phyloP scores from a whole-genome alignment of 2,329 filamentous ascomycete genomes.

The Talaromyces marneffei region DNA sequence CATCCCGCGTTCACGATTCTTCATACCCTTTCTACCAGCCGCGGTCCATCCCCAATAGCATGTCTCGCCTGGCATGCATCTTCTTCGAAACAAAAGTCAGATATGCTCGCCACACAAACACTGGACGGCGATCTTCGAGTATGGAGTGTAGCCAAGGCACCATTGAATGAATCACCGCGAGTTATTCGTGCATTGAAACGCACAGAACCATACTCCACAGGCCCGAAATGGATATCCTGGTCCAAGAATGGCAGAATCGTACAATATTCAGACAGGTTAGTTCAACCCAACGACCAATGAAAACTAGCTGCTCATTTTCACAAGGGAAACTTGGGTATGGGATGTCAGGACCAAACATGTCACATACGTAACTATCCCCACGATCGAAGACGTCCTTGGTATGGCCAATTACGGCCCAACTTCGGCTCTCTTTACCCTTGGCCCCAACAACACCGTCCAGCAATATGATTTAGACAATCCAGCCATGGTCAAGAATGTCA shows the following conservation, averaged over 20 bases:
- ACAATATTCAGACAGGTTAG: conserved; percentile 84
- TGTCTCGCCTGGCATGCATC: conserved; percentile 93
- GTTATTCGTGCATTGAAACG: conserved; percentile 82
- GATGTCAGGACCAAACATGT: conserved; percentile 98
- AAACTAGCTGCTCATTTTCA: not conserved
- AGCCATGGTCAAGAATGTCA: conserved; percentile 77
- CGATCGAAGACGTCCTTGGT: conserved; percentile 71
- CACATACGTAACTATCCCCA: conserved; percentile 81
- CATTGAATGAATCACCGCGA: conserved; percentile 67
- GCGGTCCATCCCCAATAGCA: conserved; percentile 79
- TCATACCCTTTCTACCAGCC: conserved; percentile 80
- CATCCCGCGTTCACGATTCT: conserved; percentile 90
- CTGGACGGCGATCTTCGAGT: conserved; percentile 87
- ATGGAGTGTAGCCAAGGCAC: conserved; percentile 89
- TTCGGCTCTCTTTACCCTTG: conserved; percentile 86
- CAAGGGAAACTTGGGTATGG: conserved; percentile 88
- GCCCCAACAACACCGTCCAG: conserved; percentile 80
- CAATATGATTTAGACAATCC: conserved; percentile 90
- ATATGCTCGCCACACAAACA: conserved; percentile 93
- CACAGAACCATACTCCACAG: conserved; percentile 61
- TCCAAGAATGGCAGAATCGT: conserved; percentile 96
- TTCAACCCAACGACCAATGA: conserved; percentile 20
- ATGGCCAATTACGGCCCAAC: conserved; percentile 84
- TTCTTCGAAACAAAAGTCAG: conserved; percentile 89
- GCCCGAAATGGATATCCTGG: conserved; percentile 95